Percentiles rank a stretch among this genome's conserved stretches.
Conservation (phyloP, 1,139 yeast species). For the Diutina mesorugosa region DNA sequence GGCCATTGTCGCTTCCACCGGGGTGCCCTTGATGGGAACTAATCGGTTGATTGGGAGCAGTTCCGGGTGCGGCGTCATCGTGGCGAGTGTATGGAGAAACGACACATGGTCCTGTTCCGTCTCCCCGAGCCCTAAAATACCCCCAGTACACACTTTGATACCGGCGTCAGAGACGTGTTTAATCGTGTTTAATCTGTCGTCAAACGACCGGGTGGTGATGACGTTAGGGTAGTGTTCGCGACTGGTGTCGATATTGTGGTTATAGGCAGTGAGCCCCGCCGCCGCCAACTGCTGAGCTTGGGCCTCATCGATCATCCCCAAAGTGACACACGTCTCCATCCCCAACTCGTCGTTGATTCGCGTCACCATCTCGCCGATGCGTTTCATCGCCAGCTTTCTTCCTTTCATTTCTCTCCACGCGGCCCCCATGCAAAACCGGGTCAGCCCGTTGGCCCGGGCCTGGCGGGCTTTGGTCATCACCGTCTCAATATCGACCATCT, state of each 20-base stretch:
- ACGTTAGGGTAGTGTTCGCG: conserved; percentile 65
- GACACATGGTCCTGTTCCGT: conserved; percentile 60
- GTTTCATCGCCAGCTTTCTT: conserved; percentile 52
- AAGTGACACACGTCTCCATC: conserved; percentile 69
- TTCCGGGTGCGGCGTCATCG: conserved; percentile 62
- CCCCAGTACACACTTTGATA: conserved; percentile 66
- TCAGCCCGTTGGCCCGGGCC: conserved; percentile 61
- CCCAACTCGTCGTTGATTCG: conserved; percentile 48
- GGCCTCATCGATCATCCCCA: conserved; percentile 59
- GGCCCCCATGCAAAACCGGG: conserved; percentile 78
- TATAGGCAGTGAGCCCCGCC: conserved; percentile 73
- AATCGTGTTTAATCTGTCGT: conserved; percentile 57
- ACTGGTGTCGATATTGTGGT: conserved; percentile 72
- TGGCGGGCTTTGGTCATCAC: conserved; percentile 52
- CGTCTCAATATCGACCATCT: conserved; percentile 44
- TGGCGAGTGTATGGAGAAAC: conserved; percentile 54
- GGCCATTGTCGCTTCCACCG: conserved; percentile 44
- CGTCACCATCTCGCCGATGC: conserved; percentile 52
- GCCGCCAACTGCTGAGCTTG: conserved; percentile 48
- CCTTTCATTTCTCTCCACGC: conserved; percentile 86
- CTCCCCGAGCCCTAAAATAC: conserved; percentile 71
- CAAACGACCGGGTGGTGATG: conserved; percentile 56
- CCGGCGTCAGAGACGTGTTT: conserved; percentile 55
- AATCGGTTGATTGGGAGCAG: conserved; percentile 70
- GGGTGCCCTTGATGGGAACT: conserved; percentile 74